These are phyloP conservation scores for Tetraselmis striata DNA, from an alignment of 139 green algal species.

Conservation along the genomic window DNA sequence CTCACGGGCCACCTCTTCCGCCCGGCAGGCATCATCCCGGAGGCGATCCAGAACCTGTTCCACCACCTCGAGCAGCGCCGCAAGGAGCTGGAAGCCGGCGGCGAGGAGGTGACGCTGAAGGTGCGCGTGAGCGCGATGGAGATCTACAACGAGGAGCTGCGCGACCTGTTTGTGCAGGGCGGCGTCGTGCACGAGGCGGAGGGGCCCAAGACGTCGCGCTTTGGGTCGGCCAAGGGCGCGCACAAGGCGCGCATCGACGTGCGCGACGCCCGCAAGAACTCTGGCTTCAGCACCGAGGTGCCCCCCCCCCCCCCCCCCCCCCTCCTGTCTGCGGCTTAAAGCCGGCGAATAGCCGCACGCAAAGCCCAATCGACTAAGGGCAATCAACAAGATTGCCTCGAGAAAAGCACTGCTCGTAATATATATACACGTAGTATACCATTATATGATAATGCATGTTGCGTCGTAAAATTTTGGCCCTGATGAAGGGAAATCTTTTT, in stretches of 20 bases:
- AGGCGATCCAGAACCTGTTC: not conserved
- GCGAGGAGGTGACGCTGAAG: not conserved
- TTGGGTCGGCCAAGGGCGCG: constrained; percentile 15
- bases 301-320: too few species aligned
- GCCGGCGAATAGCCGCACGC: too few species aligned
- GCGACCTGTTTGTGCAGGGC: constrained; percentile 34
- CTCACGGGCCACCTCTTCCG: too few species aligned
- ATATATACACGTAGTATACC: too few species aligned
- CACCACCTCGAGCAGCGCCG: not conserved
- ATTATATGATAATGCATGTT: too few species aligned
- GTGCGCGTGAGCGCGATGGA: constrained; percentile 38
- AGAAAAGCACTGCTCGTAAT: too few species aligned
- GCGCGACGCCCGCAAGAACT: not conserved
- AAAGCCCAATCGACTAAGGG: too few species aligned
- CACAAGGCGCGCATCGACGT: not conserved
- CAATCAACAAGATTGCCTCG: too few species aligned
- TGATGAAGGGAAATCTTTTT: too few species aligned
- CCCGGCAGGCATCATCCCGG: not conserved
- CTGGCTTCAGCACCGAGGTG: not conserved
- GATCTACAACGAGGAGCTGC: constrained; percentile 72
- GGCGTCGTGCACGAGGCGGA: not conserved
- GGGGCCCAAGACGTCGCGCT: not conserved
- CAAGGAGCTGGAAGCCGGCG: not conserved
- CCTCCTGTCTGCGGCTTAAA: too few species aligned
- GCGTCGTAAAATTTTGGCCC: too few species aligned